Percentiles rank a stretch among this genome's conserved stretches.
These are phyloP conservation scores for Aureobasidium subglaciale DNA, from an alignment of 2,329 filamentous ascomycete genomes.

Conservation along the genomic window DNA sequence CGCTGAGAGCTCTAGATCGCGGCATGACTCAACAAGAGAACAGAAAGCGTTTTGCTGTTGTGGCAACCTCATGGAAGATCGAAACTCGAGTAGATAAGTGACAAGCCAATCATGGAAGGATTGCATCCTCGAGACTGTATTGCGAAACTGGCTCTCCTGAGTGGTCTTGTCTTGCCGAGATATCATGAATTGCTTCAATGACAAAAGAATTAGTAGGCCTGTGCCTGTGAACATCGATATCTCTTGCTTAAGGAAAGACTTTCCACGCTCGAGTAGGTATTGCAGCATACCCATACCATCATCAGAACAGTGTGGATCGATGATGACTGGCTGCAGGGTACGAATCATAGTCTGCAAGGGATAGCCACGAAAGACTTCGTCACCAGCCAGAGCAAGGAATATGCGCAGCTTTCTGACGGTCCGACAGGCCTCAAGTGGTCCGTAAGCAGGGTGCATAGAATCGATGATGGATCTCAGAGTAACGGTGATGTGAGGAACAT, in stretches of 20 bases:
- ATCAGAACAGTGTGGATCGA: constrained; percentile 79
- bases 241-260: constrained; percentile 53
- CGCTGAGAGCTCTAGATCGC: constrained; percentile 58
- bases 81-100: constrained; percentile 58
- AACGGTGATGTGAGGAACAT: constrained; percentile 25
- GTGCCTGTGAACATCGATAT: constrained; percentile 78
- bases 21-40: constrained; percentile 63
- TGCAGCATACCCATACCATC: constrained; percentile 81
- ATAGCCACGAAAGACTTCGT: constrained; percentile 66
- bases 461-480: constrained; percentile 67
- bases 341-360: constrained; percentile 86
- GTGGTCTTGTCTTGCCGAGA: constrained; percentile 72
- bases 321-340: constrained; percentile 68
- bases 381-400: constrained; percentile 69
- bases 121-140: constrained; percentile 68
- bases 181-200: constrained; percentile 67
- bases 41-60: constrained; percentile 43
- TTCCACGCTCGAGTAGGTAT: constrained; percentile 69
- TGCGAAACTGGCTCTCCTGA: constrained; percentile 73
- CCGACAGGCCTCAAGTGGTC: constrained; percentile 78
- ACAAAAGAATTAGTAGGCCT: constrained; percentile 69
- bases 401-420: constrained; percentile 81
- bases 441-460: constrained; percentile 73
- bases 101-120: constrained; percentile 74
- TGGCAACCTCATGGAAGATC: not conserved